Evolutionary conservation across 176 grass and related monocot species (phyloP).

Genomic region (Echinochloa phyllopogon): DNA sequence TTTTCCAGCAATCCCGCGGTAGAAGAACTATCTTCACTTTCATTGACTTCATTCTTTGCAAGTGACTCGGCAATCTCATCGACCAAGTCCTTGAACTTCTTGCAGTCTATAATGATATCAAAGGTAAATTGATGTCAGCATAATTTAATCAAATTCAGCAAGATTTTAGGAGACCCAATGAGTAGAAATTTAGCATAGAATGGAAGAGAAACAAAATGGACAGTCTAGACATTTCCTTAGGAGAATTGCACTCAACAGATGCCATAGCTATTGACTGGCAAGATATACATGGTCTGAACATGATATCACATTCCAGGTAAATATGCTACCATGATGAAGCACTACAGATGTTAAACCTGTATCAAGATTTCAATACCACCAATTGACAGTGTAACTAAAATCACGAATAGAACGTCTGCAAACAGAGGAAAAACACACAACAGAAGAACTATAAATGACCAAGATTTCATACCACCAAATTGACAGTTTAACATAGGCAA

Average conservation of each 20-base stretch:
- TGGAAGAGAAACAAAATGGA: neutral
- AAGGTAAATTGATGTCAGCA: slow-evolving; percentile 17
- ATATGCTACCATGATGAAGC: neutral
- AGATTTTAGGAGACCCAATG: slow-evolving; percentile 20
- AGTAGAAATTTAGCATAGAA: neutral
- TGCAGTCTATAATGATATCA: slow-evolving; percentile 60
- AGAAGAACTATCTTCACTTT: slow-evolving; percentile 46
- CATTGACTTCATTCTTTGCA: slow-evolving; percentile 37
- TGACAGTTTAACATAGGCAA: neutral
- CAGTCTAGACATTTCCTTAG: neutral
- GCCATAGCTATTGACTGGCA: neutral
- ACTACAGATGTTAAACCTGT: slow-evolving; percentile 17
- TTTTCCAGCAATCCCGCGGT: slow-evolving; percentile 59
- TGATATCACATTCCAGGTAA: neutral
- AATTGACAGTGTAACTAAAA: neutral
- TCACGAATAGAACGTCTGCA: neutral
- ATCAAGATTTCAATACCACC: neutral
- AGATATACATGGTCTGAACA: neutral
- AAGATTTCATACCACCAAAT: neutral
- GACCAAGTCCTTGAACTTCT: slow-evolving; percentile 68
- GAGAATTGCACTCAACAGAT: neutral
- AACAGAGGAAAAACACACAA: neutral
- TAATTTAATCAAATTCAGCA: slow-evolving; percentile 10
- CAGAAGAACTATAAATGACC: neutral
- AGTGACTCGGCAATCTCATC: slow-evolving; percentile 65